phyloP scores from a whole-genome alignment of 2,329 filamentous ascomycete species.

The Curvularia verruculosa region DNA sequence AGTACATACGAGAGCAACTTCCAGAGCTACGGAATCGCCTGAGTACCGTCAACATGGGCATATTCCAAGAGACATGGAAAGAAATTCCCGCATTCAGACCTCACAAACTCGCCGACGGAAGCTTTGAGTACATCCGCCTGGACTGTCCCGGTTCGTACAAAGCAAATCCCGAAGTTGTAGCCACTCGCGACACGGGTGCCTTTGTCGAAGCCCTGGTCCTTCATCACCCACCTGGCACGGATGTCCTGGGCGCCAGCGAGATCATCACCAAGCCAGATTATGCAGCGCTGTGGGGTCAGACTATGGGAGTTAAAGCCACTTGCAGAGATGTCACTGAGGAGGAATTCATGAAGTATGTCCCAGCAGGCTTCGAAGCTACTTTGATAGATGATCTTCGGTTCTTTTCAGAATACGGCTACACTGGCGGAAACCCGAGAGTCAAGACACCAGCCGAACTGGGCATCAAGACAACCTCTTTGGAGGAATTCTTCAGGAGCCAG shows the following conservation, averaged over 20 bases:
- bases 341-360: slow-evolving; percentile 9
- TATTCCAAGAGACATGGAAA: slow-evolving; percentile 12
- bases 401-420: slow-evolving; percentile 11
- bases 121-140: slow-evolving; percentile 6
- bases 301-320: slow-evolving; percentile 6
- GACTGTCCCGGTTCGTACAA: slow-evolving; percentile 1
- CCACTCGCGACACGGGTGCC: slow-evolving; percentile 2
- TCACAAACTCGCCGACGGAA: slow-evolving; percentile 8
- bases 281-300: slow-evolving; percentile 9
- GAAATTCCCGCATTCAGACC: slow-evolving; percentile 9
- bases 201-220: slow-evolving; percentile 13
- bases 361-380: background rate
- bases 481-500: slow-evolving; percentile 5
- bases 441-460: slow-evolving; percentile 10
- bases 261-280: slow-evolving; percentile 9
- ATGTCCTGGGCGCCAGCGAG: slow-evolving; percentile 10
- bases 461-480: slow-evolving; percentile 12
- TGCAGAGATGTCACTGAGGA: slow-evolving; percentile 6
- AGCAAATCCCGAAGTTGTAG: slow-evolving; percentile 7
- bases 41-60: slow-evolving; percentile 12
- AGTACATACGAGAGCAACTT: slow-evolving; percentile 9
- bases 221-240: slow-evolving; percentile 7
- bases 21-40: slow-evolving; percentile 3
- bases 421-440: slow-evolving; percentile 9
- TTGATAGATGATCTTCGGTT: slow-evolving; percentile 7